Base-by-base conservation (phyloP, 192 early-diverging fungal species). In the Linderina pennispora region DNA sequence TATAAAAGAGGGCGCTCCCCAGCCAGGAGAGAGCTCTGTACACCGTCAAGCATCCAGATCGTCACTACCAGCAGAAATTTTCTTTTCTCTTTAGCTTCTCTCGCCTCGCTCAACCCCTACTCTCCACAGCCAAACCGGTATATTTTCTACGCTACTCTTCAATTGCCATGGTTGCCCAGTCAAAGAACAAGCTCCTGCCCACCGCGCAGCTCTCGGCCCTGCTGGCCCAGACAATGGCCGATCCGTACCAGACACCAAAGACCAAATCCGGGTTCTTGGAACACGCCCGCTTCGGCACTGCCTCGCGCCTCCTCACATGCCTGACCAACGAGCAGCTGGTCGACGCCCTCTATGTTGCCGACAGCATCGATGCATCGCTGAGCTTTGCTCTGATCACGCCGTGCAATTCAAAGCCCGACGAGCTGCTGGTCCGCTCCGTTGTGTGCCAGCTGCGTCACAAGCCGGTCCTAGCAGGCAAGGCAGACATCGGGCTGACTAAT, bases 241-340 rank as follows among this genome's bases (percentile, higher is more conserved):
- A 25, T 15, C 55, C 55, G 3, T 62, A 49, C 43, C 28, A 25
- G 11, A 21, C 55, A 1, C 48, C 59, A 10, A 54, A 23, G 16
- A 55, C 58, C 8, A 33, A 50, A 14, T 54, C 54, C 4, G 59
- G 60, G 9, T 55, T 51, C 41, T 36, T 40, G 37, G 31, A 43
- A 36, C 67, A 65, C n/a, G 55, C 73, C 4, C 41, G 58, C 23
- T 74, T 77, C 49, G 78, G 80, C 40, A 77, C 76, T 1, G 47
- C 58, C 7, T 79, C 80, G 8, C 72, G 82, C n/a, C 57, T 82
- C 4, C 45, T 82, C 16, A 39, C 70, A 4, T 82, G 80, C 25
- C 48, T 80, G 4, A 73, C 75, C 18, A 80, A 74, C 28, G 82
- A 84, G 57, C 31, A 39, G 3, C 59, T 84, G 9, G 74, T 72